Percentiles rank a stretch among this genome's conserved stretches.
phyloP scores from a whole-genome alignment of 2,329 filamentous ascomycete species.

The Xylaria sp. region DNA sequence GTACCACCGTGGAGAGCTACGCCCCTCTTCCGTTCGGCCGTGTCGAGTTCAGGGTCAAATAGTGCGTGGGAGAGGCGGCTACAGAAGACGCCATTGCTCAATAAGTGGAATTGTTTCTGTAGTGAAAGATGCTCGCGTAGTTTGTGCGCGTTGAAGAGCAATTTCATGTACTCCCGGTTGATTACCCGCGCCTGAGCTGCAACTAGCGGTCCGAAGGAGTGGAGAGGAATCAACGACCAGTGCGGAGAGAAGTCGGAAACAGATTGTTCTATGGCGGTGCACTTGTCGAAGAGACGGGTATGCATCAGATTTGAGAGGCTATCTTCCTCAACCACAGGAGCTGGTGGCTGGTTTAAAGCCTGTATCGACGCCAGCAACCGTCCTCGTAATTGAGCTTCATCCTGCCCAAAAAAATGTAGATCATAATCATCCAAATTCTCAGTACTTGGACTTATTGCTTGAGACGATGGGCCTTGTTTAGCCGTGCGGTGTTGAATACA shows the following conservation, averaged over 20 bases:
- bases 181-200: conserved; percentile 74
- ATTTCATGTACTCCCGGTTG: conserved; percentile 72
- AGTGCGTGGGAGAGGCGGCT: conserved; percentile 79
- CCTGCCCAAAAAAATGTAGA: conserved; percentile 53
- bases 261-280: conserved; percentile 14
- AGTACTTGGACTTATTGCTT: not conserved
- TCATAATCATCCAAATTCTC: conserved; percentile 25
- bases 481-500: conserved; percentile 13
- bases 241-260: conserved; percentile 49
- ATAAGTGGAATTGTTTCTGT: conserved; percentile 78
- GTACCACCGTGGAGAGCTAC: conserved; percentile 68
- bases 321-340: conserved; percentile 35
- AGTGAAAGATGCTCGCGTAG: conserved; percentile 73
- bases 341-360: conserved; percentile 43
- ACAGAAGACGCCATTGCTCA: conserved; percentile 84
- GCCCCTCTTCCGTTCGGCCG: conserved; percentile 73
- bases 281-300: conserved; percentile 41
- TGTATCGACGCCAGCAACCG: conserved; percentile 55
- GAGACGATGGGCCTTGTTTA: not conserved
- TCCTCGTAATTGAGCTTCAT: conserved; percentile 49
- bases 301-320: conserved; percentile 45
- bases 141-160: conserved; percentile 76
- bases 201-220: conserved; percentile 78
- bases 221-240: conserved; percentile 63
- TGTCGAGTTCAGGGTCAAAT: conserved; percentile 81